A percentile compares a stretch with the other conserved stretches of the same genome.
Conservation (phyloP, 2,329 filamentous ascomycete species). For the Neoscytalidium dimidiatum region DNA sequence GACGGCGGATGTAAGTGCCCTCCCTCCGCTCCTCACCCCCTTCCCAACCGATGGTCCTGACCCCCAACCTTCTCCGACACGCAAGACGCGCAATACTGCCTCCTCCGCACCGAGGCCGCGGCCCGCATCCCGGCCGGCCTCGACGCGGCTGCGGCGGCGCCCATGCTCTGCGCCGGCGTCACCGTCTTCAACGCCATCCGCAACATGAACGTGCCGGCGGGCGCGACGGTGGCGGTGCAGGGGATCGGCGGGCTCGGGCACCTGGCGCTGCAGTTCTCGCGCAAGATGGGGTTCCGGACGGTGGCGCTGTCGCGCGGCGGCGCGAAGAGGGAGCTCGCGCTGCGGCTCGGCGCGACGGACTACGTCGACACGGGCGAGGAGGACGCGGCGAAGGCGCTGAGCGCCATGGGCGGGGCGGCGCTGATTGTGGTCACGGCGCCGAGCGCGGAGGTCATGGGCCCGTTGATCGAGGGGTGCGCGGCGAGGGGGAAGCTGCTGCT, state of each 20-base stretch:
- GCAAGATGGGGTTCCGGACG: slow-evolving; percentile 54
- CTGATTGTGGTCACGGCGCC: slow-evolving; percentile 66
- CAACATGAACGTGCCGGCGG: slow-evolving; percentile 48
- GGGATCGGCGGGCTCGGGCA: slow-evolving; percentile 57
- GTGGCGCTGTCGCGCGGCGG: slow-evolving; percentile 53
- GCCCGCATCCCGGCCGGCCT: slow-evolving; percentile 52
- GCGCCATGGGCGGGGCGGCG: slow-evolving; percentile 62
- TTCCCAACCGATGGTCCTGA: neutral
- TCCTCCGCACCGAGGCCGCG: slow-evolving; percentile 61
- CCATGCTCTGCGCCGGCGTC: slow-evolving; percentile 51
- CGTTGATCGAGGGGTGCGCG: slow-evolving; percentile 57
- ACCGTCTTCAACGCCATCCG: slow-evolving; percentile 56
- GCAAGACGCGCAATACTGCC: slow-evolving; percentile 61
- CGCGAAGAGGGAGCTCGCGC: slow-evolving; percentile 56
- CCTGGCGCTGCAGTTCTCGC: slow-evolving; percentile 55
- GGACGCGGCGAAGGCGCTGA: slow-evolving; percentile 52
- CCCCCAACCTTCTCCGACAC: slow-evolving; percentile 11
- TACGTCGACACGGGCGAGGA: slow-evolving; percentile 57
- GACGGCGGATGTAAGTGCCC: slow-evolving; percentile 66
- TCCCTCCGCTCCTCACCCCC: neutral
- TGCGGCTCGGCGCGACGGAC: slow-evolving; percentile 57
- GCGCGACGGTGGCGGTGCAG: slow-evolving; percentile 53
- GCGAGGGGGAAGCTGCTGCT: slow-evolving; percentile 60
- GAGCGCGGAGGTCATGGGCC: slow-evolving; percentile 56
- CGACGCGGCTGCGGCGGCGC: slow-evolving; percentile 48